Evolutionary conservation across 306 rosid species (phyloP), one percentile per base, ranked within the genome.

Genomic region (Coriaria nepalensis): DNA sequence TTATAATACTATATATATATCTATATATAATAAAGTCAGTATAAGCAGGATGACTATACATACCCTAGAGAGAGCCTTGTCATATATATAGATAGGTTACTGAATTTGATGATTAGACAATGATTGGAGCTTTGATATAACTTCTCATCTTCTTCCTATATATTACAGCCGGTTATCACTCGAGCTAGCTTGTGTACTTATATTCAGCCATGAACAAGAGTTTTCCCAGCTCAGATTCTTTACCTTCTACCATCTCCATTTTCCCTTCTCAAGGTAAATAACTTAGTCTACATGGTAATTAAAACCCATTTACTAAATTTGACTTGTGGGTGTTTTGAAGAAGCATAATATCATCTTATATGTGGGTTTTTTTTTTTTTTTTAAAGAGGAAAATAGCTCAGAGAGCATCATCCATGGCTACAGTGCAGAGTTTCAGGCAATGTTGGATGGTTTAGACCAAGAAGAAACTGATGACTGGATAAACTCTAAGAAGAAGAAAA

Each of bases 351-450:
- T 33, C 10, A 9, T 7, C n/a, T 32, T 10, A 1, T 40, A 6
- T 7, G 2, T 39, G 33, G 34, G 46, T 12, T 9, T 7, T 15
- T 33, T 50, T 13, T 5, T n/a, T 35, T 39, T 37, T 56, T 39
- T 11, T 10, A 49, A 44, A 56, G 14, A 66, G 83, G 59, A 50
- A 64, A 44, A 39, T 51, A 63, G 12, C 43, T 48, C 9, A 42
- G 34, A 39, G 41, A 62, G 48, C 7, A 33, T 11, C 29, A 34
- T 12, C 2, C 32, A 65, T 10, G 77, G 78, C 14, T 82, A 79
- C 43, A 76, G 87, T 65, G 75, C 66, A 54, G 94, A 82, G 13
- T 82, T 82, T 45, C 87, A 76, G 57, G 82, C 75, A 67, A 79
- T 82, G 84, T 55, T 82, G 32, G 73, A 82, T 42, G 71, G 76